A percentile compares a stretch with the other conserved stretches of the same genome.
Evolutionary conservation across 352 stramenopile genomes (phyloP).

Genomic region (Phytophthora syringae): DNA sequence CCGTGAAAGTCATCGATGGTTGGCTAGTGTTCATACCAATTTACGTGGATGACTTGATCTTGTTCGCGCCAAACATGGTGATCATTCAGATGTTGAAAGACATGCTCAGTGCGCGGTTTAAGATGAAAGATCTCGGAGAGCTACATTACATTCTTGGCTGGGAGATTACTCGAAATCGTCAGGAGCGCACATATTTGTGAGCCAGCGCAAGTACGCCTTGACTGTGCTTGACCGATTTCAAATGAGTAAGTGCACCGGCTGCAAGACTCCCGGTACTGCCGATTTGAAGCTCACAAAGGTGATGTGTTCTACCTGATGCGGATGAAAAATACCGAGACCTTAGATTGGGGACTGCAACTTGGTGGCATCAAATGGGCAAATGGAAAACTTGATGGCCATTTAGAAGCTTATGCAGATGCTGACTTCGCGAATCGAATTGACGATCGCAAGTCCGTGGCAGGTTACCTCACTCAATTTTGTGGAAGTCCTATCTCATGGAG

Average conservation of each 20-base stretch:
- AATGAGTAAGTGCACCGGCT: constrained; percentile 25
- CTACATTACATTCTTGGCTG: no score
- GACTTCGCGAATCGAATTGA: constrained; percentile 28
- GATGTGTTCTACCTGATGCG: constrained; percentile 18
- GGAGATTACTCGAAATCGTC: constrained; percentile 17
- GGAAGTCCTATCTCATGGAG: constrained; percentile 24
- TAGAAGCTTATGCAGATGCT: constrained; percentile 17
- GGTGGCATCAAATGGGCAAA: constrained; percentile 1
- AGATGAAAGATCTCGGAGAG: constrained; percentile 29
- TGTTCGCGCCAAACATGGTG: constrained; percentile 24
- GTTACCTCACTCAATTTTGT: constrained; percentile 25
- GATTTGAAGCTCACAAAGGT: constrained; percentile 23
- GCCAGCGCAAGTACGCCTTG: constrained; percentile 20
- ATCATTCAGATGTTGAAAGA: constrained; percentile 18
- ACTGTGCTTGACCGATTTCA: constrained; percentile 22
- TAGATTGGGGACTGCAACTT: constrained; percentile 8
- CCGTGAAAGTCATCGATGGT: constrained; percentile 17
- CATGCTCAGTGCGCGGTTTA: constrained; percentile 14
- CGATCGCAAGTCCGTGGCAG: constrained; percentile 25
- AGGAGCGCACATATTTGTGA: constrained; percentile 10
- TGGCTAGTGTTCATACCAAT: constrained; percentile 24
- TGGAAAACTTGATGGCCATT: constrained; percentile 9
- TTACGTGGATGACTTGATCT: constrained; percentile 33
- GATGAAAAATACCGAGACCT: no score
- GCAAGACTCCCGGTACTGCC: constrained; percentile 7